Conservation (phyloP, 2,329 filamentous ascomycete species). For the Chrysoporthe cubensis region DNA sequence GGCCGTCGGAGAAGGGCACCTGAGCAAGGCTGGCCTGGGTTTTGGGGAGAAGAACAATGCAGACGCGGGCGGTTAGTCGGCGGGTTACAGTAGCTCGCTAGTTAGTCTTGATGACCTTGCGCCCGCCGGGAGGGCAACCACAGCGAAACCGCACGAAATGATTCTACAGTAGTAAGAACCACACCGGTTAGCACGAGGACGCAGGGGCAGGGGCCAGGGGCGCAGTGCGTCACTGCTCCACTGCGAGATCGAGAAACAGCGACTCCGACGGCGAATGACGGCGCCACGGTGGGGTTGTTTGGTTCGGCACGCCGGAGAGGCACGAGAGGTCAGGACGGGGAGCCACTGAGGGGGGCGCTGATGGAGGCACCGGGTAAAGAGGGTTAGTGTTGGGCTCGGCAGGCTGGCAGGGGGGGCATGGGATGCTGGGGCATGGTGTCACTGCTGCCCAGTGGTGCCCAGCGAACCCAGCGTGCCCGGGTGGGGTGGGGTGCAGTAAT, state of each 20-base stretch:
- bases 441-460: no score
- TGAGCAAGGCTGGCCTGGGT: neutral
- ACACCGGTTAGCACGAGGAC: no score
- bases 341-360: neutral
- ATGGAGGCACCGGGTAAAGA: neutral
- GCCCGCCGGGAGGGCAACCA: slow-evolving; percentile 1
- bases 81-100: neutral
- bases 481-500: neutral
- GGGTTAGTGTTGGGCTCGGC: neutral
- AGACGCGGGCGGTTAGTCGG: neutral
- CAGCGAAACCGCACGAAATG: slow-evolving; percentile 2
- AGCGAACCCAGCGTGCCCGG: neutral
- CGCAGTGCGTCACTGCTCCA: slow-evolving; percentile 22
- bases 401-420: neutral
- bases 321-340: neutral
- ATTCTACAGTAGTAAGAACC: neutral
- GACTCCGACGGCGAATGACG: slow-evolving; percentile 3
- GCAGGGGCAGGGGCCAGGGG: slow-evolving; percentile 11
- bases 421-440: no score
- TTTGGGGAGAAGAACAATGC: neutral
- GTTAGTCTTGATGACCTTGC: neutral
- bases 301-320: neutral
- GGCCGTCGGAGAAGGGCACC: neutral
- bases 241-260: slow-evolving; percentile 4
- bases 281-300: slow-evolving; percentile 11